Evolutionary conservation across 2,329 filamentous ascomycete species (phyloP).

Genomic region (Penicillium concentricum): DNA sequence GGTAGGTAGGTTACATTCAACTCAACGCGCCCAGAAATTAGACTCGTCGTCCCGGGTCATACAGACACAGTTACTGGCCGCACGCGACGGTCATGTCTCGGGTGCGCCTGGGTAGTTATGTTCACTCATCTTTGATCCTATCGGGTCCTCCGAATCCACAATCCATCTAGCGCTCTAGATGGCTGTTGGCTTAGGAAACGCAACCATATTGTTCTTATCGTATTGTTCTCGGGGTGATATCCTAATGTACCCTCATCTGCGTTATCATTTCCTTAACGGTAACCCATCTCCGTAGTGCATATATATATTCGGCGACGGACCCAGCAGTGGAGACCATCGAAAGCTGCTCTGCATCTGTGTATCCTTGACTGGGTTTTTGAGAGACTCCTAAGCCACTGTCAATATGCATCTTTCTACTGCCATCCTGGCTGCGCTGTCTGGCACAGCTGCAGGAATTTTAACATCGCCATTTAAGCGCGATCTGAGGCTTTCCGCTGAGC

Average conservation of each 20-base stretch:
- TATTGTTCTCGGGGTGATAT: constrained; percentile 10
- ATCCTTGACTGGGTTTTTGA: neutral
- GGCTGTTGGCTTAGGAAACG: constrained; percentile 7
- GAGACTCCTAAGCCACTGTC: neutral
- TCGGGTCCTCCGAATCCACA: constrained; percentile 3
- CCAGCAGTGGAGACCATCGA: neutral
- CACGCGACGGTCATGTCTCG: constrained; percentile 13
- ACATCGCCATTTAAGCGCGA: constrained; percentile 12
- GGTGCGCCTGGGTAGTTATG: neutral
- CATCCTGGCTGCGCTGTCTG: constrained; percentile 9
- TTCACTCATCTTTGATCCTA: neutral
- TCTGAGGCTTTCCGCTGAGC: constrained; percentile 17
- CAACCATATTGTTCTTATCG: constrained; percentile 16
- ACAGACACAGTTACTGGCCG: constrained; percentile 3
- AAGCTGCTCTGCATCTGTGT: neutral
- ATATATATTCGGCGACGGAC: constrained; percentile 5
- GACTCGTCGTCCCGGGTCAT: neutral
- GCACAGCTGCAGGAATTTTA: neutral
- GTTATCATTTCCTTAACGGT: too few species aligned
- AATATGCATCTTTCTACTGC: constrained; percentile 10
- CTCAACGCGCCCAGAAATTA: neutral
- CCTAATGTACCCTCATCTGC: neutral
- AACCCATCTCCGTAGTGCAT: neutral
- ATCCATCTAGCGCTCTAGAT: neutral
- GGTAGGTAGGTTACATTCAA: constrained; percentile 4